Evolutionary conservation across 2,329 filamentous ascomycete genomes (phyloP), one percentile per base, ranked within the genome.

Genomic region (Ambrosiella beaveri): DNA sequence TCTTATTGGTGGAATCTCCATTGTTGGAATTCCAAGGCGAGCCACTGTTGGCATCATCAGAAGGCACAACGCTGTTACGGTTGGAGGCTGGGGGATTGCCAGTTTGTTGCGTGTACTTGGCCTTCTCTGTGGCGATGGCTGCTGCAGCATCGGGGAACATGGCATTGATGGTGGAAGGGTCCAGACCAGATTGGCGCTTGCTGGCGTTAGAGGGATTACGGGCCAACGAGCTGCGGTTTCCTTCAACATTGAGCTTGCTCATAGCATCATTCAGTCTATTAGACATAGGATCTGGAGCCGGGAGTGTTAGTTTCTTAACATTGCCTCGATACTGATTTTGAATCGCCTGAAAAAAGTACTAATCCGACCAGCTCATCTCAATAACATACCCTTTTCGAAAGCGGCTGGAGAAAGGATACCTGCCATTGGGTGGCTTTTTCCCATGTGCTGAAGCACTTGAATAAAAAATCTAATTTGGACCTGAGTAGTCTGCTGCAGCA

Each of bases 381-480:
- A 27, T 27, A 27, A 27, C 74, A 65, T 71, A 93, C 89, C 89
- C 75, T 96, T 97, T 68, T 97, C 93, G 70, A 97, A 96, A 68
- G 89, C 95, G 58, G 93, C 86, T 37, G 93, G 93, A 36, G 93
- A 97, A 56, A 98, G 72, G 41, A 98, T 85, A 57, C 91, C 88
- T 40, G 91, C 95, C 87, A 97, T 94, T 36, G 93, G 93, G 70
- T 97, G 90, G 66, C 84, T 95, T 74, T 96, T 95, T 63, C 90
- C 90, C 93, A 97, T 98, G 71, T 98, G 93, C 74, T 97, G 90
- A 65, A 98, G 76, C 52, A 98, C 89, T 72, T 97, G 91, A 64
- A 97, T 97, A 73, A 98, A 98, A 77, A 98, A 98, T 58, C 93
- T 84, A 68, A 97, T 95, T 74, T 98, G 93, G 62, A 98, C 91